Percentiles rank a stretch among this genome's conserved stretches.
phyloP scores from a whole-genome alignment of 2,329 filamentous ascomycete species.

The Blastomyces silverae region DNA sequence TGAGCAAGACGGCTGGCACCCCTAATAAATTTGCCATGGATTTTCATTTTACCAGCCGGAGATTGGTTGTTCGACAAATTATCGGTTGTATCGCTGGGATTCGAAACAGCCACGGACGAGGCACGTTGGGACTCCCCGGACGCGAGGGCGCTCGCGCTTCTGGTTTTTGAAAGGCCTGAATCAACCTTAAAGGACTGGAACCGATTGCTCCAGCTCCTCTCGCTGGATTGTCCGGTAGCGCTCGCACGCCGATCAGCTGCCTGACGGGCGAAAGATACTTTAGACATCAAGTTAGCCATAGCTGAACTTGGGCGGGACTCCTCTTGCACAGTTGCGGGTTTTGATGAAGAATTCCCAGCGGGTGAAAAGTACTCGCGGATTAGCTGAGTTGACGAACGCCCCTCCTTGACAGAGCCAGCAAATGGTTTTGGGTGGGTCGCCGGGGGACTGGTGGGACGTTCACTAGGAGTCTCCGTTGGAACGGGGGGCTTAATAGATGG shows the following conservation, averaged over 20 bases:
- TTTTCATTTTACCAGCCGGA: neutral
- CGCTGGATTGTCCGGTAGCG: neutral
- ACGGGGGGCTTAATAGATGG: neutral
- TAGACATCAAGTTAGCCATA: constrained; percentile 8
- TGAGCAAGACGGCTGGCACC: constrained; percentile 2
- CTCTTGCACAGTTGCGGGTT: neutral
- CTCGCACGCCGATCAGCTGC: constrained; percentile 2
- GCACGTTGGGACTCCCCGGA: neutral
- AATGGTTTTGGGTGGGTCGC: neutral
- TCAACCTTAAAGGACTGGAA: constrained; percentile 8
- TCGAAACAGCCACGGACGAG: neutral
- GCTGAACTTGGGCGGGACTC: neutral
- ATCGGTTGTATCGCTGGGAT: neutral
- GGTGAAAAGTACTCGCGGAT: constrained; percentile 7
- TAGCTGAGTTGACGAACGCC: neutral
- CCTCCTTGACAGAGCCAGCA: neutral
- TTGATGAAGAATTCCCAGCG: neutral
- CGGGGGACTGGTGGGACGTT: neutral
- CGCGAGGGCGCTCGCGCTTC: neutral
- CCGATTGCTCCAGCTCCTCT: constrained; percentile 9
- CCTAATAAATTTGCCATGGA: constrained; percentile 6
- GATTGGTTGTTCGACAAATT: neutral
- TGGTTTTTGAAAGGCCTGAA: neutral
- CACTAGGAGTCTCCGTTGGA: neutral
- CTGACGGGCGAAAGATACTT: constrained; percentile 1